A percentile compares a stretch with the other conserved stretches of the same genome.
phyloP scores from a whole-genome alignment of 2,329 filamentous ascomycete genomes.

The Pseudocercospora fuligena region DNA sequence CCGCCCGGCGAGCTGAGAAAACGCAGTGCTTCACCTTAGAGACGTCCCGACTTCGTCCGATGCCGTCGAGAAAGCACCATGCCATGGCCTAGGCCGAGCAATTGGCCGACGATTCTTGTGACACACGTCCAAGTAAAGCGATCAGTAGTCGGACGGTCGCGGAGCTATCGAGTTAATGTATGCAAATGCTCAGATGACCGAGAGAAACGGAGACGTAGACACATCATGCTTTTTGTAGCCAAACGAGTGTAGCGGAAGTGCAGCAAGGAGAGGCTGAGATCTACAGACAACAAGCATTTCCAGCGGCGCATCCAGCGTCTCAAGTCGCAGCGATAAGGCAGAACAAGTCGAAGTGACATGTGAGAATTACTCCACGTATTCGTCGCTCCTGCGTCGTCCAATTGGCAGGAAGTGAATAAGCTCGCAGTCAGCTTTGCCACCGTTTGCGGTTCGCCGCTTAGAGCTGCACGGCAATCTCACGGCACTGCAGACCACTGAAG shows the following conservation, averaged over 20 bases:
- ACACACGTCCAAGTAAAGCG: not conserved
- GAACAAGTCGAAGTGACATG: constrained; percentile 26
- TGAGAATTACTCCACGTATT: constrained; percentile 31
- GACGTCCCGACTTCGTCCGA: constrained; percentile 19
- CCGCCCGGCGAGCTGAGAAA: not conserved
- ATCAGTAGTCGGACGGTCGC: not conserved
- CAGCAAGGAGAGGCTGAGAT: not conserved
- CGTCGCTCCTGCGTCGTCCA: constrained; percentile 15
- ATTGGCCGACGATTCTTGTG: constrained; percentile 3
- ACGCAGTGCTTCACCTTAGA: not conserved
- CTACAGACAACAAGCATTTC: not conserved
- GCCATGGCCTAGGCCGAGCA: constrained; percentile 15
- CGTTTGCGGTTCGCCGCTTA: constrained; percentile 11
- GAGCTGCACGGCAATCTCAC: constrained; percentile 32
- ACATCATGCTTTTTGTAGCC: constrained; percentile 7
- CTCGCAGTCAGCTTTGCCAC: constrained; percentile 18
- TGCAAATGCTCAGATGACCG: constrained; percentile 6
- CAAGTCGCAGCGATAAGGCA: constrained; percentile 32
- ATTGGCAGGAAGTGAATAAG: constrained; percentile 24
- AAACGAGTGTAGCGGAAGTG: not conserved
- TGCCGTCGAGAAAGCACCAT: not conserved
- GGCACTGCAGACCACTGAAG: constrained; percentile 26
- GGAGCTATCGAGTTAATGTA: constrained; percentile 10
- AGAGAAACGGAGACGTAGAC: constrained; percentile 3
- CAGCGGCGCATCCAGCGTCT: constrained; percentile 18